A percentile compares a stretch with the other conserved stretches of the same genome.
Conservation (phyloP, 164 flowering plant genomes). For the Umbellularia californica region DNA sequence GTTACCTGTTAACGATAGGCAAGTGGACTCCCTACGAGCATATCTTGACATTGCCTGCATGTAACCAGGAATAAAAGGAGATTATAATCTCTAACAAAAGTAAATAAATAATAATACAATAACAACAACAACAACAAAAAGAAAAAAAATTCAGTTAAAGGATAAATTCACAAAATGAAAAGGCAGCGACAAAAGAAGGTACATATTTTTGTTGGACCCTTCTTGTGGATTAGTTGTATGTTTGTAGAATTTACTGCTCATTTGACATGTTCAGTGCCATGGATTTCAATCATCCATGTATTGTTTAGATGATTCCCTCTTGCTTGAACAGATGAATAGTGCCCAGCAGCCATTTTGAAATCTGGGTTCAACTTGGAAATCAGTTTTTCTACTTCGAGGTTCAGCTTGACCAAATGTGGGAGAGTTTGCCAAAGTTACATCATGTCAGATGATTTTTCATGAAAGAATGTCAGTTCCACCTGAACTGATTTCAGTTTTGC, state of each 20-base stretch:
- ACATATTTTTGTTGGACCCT: neutral
- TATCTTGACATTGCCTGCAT: slow-evolving; percentile 86
- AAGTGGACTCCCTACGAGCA: slow-evolving; percentile 62
- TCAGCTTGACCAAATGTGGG: neutral
- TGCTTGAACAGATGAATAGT: too few species aligned
- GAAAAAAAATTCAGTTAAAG: neutral
- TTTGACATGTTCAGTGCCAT: neutral
- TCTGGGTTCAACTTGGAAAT: neutral
- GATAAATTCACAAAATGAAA: neutral
- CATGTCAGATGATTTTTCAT: neutral
- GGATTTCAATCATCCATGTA: neutral
- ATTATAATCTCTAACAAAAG: neutral
- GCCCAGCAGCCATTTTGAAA: neutral
- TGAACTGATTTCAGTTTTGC: neutral
- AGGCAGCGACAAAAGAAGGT: neutral
- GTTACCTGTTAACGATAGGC: slow-evolving; percentile 75
- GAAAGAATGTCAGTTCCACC: neutral
- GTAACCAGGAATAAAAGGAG: neutral
- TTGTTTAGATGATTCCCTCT: too few species aligned
- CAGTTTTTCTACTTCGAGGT: neutral
- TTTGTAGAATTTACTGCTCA: neutral
- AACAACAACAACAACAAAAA: too few species aligned
- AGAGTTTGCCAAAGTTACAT: neutral
- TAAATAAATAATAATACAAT: too few species aligned
- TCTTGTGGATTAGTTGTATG: neutral